phyloP scores from a whole-genome alignment of 2,329 filamentous ascomycete genomes.

The Clarireedia homoeocarpa region DNA sequence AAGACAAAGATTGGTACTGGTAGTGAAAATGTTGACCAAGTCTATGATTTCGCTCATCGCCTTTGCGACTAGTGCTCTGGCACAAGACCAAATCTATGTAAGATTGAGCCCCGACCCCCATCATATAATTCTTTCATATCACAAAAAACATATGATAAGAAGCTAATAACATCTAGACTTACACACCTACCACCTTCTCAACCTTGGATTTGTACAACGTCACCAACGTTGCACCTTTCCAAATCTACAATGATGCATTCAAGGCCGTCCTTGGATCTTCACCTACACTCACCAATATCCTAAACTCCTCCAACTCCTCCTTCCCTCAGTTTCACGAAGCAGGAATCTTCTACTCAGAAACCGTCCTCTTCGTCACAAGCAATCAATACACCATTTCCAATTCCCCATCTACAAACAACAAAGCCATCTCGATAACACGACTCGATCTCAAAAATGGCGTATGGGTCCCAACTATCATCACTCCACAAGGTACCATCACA shows the following conservation, averaged over 20 bases:
- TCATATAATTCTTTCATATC: no score
- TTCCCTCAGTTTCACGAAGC: slow-evolving; percentile 47
- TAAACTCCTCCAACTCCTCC: slow-evolving; percentile 43
- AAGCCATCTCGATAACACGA: slow-evolving; percentile 10
- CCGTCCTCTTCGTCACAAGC: slow-evolving; percentile 42
- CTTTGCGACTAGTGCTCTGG: neutral
- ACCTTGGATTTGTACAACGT: slow-evolving; percentile 4
- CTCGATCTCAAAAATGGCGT: slow-evolving; percentile 39
- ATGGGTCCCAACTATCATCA: slow-evolving; percentile 12
- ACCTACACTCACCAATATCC: neutral
- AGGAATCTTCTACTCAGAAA: slow-evolving; percentile 37
- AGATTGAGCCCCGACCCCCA: neutral
- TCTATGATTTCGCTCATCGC: neutral
- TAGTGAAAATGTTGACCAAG: neutral
- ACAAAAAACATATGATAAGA: neutral
- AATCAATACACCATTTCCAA: slow-evolving; percentile 32
- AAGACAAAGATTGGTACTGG: neutral
- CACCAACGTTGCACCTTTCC: slow-evolving; percentile 23
- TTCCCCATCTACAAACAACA: slow-evolving; percentile 16
- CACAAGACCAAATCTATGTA: slow-evolving; percentile 3
- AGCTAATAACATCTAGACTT: slow-evolving; percentile 1
- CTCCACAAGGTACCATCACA: neutral
- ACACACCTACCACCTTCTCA: neutral
- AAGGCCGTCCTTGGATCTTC: slow-evolving; percentile 38
- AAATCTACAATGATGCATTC: slow-evolving; percentile 45